Evolutionary conservation across 73 alveolate genomes (phyloP).

Genomic region (Vitrella brassicaformis): DNA sequence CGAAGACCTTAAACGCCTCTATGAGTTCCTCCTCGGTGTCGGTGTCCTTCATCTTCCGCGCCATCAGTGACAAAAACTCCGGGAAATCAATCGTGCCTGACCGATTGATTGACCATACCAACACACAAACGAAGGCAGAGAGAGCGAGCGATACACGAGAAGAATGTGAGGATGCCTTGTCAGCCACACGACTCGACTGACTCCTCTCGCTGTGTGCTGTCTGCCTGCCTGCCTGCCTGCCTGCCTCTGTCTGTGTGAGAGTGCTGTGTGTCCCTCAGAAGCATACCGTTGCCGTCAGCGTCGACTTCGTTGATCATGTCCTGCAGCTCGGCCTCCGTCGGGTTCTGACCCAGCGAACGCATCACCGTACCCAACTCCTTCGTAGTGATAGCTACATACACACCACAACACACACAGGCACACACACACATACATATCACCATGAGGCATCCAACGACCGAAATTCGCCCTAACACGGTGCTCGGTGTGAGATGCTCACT

Average conservation of each 20-base stretch:
- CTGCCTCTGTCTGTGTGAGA: too few species aligned
- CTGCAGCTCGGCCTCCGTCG: conserved; percentile 85
- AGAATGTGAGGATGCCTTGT: not conserved
- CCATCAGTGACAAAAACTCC: conserved; percentile 90
- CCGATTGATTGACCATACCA: too few species aligned
- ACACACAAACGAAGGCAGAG: not conserved
- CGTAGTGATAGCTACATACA: conserved; percentile 72
- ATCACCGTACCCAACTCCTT: conserved; percentile 90
- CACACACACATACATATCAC: too few species aligned
- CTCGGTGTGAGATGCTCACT: too few species aligned
- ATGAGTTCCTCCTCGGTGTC: conserved; percentile 96
- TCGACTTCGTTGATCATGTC: conserved; percentile 69
- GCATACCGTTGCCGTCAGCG: conserved; percentile 74
- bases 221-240: too few species aligned
- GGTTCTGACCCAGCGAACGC: conserved; percentile 90
- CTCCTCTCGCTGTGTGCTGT: too few species aligned
- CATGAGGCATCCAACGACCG: too few species aligned
- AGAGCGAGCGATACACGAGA: not conserved
- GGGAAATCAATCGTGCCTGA: conserved; percentile 83
- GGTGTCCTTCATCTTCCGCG: conserved; percentile 83
- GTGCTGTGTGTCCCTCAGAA: not conserved
- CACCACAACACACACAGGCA: conserved; percentile 6
- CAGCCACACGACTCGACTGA: not conserved
- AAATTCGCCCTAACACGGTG: too few species aligned
- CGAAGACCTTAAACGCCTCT: conserved; percentile 97